phyloP scores from a whole-genome alignment of 345 rosid genomes.

The Corchorus olitorius region DNA sequence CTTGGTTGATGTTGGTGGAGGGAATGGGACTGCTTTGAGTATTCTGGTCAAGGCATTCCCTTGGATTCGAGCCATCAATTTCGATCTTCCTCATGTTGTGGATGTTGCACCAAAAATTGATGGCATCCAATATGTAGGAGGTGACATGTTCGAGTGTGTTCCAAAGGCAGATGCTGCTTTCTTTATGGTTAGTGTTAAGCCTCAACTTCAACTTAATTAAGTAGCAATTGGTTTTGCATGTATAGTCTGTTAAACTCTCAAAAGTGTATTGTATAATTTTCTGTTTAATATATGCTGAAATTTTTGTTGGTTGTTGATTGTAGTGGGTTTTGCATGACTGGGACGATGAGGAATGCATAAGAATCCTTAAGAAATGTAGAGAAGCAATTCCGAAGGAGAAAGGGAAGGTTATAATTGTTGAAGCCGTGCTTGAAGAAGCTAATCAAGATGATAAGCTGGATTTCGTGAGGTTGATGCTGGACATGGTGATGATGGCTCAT shows the following conservation, averaged over 20 bases:
- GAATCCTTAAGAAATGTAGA: conserved; percentile 60
- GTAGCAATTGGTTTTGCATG: too few species aligned
- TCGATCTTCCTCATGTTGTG: conserved; percentile 77
- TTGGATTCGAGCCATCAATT: conserved; percentile 59
- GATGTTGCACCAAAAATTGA: conserved; percentile 36
- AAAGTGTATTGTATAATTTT: too few species aligned
- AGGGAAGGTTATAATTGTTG: conserved; percentile 69
- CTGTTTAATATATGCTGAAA: too few species aligned
- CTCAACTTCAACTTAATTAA: too few species aligned
- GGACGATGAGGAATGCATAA: conserved; percentile 70
- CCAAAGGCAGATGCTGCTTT: conserved; percentile 63
- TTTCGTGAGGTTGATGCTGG: conserved; percentile 52
- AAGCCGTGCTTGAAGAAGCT: conserved; percentile 46
- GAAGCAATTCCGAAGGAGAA: conserved; percentile 50
- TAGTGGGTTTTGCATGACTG: conserved; percentile 76
- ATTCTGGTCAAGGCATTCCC: conserved; percentile 60
- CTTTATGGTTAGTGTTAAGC: conserved; percentile 44
- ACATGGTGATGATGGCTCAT: conserved; percentile 81
- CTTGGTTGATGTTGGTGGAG: conserved; percentile 79
- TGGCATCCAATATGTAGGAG: conserved; percentile 59
- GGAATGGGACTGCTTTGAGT: conserved; percentile 56
- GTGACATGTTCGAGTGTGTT: conserved; percentile 64
- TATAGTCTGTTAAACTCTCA: too few species aligned
- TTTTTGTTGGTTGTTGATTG: neutral
- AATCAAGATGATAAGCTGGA: conserved; percentile 34